Evolutionary conservation across 2,329 filamentous ascomycete genomes (phyloP).

Genomic region (Aspergillus ochraceus): DNA sequence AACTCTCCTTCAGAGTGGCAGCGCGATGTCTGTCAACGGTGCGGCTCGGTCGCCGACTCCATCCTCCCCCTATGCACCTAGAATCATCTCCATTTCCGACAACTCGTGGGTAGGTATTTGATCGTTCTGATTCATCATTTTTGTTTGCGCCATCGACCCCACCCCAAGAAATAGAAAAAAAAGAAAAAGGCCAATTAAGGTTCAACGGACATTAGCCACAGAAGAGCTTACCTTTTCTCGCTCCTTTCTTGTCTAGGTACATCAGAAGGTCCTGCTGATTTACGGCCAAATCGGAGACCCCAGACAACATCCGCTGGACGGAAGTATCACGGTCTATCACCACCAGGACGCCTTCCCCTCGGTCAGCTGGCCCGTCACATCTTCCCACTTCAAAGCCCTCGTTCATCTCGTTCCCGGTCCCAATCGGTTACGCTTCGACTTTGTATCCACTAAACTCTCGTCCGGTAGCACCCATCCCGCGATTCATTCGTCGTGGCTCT

Average conservation of each 20-base stretch:
- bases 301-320: constrained; percentile 68
- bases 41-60: constrained; percentile 54
- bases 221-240: constrained; percentile 9
- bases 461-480: constrained; percentile 61
- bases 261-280: constrained; percentile 84
- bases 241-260: constrained; percentile 59
- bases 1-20: constrained; percentile 34
- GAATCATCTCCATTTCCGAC: constrained; percentile 74
- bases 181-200: no score
- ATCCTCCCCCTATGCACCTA: constrained; percentile 77
- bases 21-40: constrained; percentile 33
- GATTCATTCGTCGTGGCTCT: constrained; percentile 76
- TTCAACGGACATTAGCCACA: background rate
- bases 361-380: constrained; percentile 80
- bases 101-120: constrained; percentile 72
- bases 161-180: background rate
- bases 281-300: constrained; percentile 79
- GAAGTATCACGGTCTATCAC: constrained; percentile 74
- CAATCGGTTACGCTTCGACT: constrained; percentile 86
- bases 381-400: constrained; percentile 88
- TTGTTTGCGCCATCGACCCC: background rate
- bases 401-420: constrained; percentile 88
- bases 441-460: constrained; percentile 76
- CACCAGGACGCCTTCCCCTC: constrained; percentile 83
- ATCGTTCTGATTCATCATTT: background rate